Evolutionary conservation across 306 rosid genomes (phyloP), one percentile per base, ranked within the genome.

Genomic region (Acmispon strigosus): DNA sequence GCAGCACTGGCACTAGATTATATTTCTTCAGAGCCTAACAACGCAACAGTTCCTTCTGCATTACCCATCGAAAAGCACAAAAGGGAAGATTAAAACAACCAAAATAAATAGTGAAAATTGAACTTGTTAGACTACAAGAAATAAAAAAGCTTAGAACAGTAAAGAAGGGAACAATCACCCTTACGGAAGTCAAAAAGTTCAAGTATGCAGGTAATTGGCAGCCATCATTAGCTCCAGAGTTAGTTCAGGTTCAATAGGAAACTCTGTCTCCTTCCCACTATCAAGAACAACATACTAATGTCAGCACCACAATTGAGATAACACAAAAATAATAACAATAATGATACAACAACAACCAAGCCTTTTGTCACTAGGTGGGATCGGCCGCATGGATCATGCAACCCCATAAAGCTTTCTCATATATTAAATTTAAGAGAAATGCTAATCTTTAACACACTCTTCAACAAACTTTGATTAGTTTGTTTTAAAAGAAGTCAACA

Each of bases 181-280:
- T 55, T 10, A 34, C 39, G 72, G 74, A 61, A 66, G 69, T 54
- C 66, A 32, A 69, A 37, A 55, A 29, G 57, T 51, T 88, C 82
- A 89, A 47, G 97, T 91, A 85, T 91, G 91, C 43, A 89, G 96
- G 77, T 91, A 91, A 80, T 91, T 91, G 78, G 97, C 97, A 37
- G 96, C 97, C 97, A 91, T 91, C 96, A 91, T 85, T 84, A 91
- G 68, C 89, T 91, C 97, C 72, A 91, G 84, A 44, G 96, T 89
- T 78, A 91, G 71, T 76, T 91, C 97, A 19, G 97, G 96, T 76
- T 91, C 97, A 73, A 91, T 91, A 34, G 85, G 93, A 77, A 91
- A 91, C 84, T 91, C 97, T 0, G 90, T 82, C 88, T 91, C 96
- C 82, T 89, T 87, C 55, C 97, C 97, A 52, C 97, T 91, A 80